Base-by-base conservation (phyloP, 306 rosid genomes). In the Quercus wislizeni region DNA sequence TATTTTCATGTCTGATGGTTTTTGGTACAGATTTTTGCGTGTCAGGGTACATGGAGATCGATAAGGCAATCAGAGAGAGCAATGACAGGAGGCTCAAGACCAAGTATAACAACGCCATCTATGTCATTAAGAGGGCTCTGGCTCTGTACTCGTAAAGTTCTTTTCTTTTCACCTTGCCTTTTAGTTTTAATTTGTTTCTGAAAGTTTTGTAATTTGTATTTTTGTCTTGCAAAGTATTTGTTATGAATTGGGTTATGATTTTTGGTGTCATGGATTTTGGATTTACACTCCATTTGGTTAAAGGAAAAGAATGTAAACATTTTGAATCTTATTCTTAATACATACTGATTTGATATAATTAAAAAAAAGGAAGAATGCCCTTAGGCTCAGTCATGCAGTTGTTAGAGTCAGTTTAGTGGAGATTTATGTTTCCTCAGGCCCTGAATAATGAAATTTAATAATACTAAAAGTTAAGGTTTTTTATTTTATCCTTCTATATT, bases 51-150 rank as follows among this genome's bases (percentile, higher is more conserved):
- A 94, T 94, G 98, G 98, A 94, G 90, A 94, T 94, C 91, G 96
- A 92, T 64, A 85, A 84, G 77, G 97, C 98, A 81, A 90, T 92
- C 67, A 88, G 86, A 73, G 93, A 80, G 84, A 88, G 97, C 82
- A 87, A 88, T 31, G 96, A 94, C 89, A 88, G 89, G 83, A 89
- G 98, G 84, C 96, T 94, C 74, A 94, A 89, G 88, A 90, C 97
- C 63, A 94, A 94, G 93, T 94, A 92, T 82, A 82, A 86, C 38
- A 90, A 92, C 75, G 96, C 98, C 55, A 92, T 93, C 84, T 87
- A 87, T 87, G 94, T 92, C 74, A 90, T 94, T 82, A 90, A 83
- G 91, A 91, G 98, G 87, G 93, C 98, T 86, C 82, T 94, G 70
- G 86, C 97, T 78, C 82, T 94, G 52, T 91, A 92, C 85, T 76